Conservation (phyloP, 768 basidiomycete genomes). For the Phlegmacium glaucopus region DNA sequence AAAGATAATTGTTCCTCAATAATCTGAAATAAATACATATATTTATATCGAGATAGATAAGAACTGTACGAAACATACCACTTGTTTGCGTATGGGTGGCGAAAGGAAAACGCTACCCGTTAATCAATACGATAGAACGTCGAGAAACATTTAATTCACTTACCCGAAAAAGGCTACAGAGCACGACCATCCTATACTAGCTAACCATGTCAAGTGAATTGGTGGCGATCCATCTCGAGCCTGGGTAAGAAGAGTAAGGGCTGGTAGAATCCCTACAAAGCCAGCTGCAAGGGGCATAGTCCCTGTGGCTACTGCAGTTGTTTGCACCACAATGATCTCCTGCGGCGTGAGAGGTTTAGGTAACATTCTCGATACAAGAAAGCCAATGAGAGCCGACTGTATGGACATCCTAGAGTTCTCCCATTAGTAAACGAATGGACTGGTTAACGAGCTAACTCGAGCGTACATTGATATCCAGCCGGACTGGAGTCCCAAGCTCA, state of each 20-base stretch:
- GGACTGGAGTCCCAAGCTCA: conserved; percentile 84
- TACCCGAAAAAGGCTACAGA: conserved; percentile 94
- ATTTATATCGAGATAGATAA: not conserved
- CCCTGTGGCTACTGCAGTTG: conserved; percentile 94
- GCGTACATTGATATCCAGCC: conserved; percentile 87
- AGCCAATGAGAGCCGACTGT: conserved; percentile 91
- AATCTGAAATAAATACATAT: conserved; percentile 47
- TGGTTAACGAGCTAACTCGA: no score
- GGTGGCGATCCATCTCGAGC: conserved; percentile 75
- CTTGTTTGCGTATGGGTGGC: conserved; percentile 91
- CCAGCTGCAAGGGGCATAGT: conserved; percentile 82
- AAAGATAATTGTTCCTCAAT: conserved; percentile 93
- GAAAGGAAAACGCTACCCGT: conserved; percentile 83
- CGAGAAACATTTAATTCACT: conserved; percentile 1
- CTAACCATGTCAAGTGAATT: conserved; percentile 68
- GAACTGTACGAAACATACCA: conserved; percentile 46
- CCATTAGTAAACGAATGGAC: no score
- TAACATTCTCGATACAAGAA: conserved; percentile 74
- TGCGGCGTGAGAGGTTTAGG: conserved; percentile 78
- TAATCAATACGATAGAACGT: conserved; percentile 2
- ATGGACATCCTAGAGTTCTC: conserved; percentile 76
- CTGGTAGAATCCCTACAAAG: conserved; percentile 93
- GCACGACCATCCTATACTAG: conserved; percentile 82
- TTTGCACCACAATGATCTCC: conserved; percentile 92
- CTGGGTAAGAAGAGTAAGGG: conserved; percentile 73